Conservation (phyloP, 768 basidiomycete species). For the Amanita polypyramis region DNA sequence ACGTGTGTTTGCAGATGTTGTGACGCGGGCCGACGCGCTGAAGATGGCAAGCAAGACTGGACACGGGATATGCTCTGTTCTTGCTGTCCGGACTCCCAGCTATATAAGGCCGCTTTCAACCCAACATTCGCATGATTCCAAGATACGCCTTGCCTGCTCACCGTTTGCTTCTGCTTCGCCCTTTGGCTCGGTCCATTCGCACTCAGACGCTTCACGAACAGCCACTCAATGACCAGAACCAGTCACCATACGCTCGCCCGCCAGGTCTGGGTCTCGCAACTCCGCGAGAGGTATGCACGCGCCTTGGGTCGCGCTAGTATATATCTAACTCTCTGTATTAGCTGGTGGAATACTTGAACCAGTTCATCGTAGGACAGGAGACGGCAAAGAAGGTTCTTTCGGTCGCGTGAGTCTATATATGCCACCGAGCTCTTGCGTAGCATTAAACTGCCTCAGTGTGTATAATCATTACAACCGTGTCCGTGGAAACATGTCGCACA, state of each 20-base stretch:
- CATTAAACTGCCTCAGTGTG: conserved; percentile 38
- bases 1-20: background rate
- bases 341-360: conserved; percentile 79
- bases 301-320: background rate
- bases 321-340: conserved; percentile 17
- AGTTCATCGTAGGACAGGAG: conserved; percentile 88
- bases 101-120: background rate
- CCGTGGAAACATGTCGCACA: conserved; percentile 50
- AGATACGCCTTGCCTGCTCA: background rate
- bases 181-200: conserved; percentile 29
- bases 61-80: too few species aligned
- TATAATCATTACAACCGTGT: conserved; percentile 95
- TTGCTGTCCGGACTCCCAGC: too few species aligned
- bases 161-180: conserved; percentile 10
- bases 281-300: conserved; percentile 33
- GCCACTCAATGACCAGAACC: conserved; percentile 18
- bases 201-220: conserved; percentile 50
- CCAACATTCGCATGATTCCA: background rate
- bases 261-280: conserved; percentile 49
- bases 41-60: too few species aligned
- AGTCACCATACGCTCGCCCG: conserved; percentile 23
- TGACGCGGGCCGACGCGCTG: background rate
- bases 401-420: conserved; percentile 75
- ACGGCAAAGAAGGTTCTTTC: conserved; percentile 88
- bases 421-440: background rate